Percentiles rank a stretch among this genome's conserved stretches.
Evolutionary conservation across 495 filamentous ascomycete species (phyloP).

Genomic region (Xylaria sp.): DNA sequence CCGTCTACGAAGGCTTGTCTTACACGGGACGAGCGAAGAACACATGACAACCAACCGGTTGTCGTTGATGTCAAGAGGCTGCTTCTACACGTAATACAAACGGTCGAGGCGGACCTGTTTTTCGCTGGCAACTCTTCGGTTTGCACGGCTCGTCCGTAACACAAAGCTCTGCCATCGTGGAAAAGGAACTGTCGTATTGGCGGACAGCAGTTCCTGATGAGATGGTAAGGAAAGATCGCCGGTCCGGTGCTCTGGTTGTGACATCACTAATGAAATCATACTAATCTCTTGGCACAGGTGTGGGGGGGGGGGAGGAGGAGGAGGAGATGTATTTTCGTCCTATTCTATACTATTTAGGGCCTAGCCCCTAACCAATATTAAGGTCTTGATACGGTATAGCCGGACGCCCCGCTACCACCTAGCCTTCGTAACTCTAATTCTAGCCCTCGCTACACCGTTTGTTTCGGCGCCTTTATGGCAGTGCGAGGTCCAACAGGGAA

Average conservation of each 20-base stretch:
- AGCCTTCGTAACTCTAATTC: too few species aligned
- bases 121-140: not conserved
- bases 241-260: not conserved
- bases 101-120: not conserved
- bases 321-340: too few species aligned
- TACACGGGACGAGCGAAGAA: not conserved
- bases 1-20: not conserved
- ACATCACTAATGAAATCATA: constrained; percentile 5
- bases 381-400: too few species aligned
- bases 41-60: not conserved
- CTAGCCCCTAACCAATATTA: too few species aligned
- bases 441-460: too few species aligned
- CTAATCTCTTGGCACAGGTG: not conserved
- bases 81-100: constrained; percentile 7
- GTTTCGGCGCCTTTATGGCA: too few species aligned
- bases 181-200: not conserved
- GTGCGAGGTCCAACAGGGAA: too few species aligned
- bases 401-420: too few species aligned
- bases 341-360: too few species aligned
- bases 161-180: not conserved
- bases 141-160: not conserved
- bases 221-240: constrained; percentile 11
- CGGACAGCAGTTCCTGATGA: not conserved
- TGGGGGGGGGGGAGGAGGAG: too few species aligned
- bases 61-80: not conserved